phyloP scores from a whole-genome alignment of 2,329 filamentous ascomycete genomes.

The Exophiala oligosperma region DNA sequence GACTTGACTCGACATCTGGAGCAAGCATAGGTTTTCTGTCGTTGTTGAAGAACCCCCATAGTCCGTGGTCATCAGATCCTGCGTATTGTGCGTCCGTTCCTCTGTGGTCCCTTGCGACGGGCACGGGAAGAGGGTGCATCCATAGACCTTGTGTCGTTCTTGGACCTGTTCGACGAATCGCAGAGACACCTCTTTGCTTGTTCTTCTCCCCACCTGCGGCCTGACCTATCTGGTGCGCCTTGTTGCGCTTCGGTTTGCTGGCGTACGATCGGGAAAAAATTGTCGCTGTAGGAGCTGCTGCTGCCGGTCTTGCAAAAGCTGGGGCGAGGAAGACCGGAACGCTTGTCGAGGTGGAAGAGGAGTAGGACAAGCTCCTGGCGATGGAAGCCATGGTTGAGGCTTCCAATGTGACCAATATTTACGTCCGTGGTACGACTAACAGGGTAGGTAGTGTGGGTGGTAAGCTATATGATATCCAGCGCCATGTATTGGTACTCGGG shows the following conservation, averaged over 20 bases:
- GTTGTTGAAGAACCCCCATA: conserved; percentile 87
- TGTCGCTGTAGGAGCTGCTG: conserved; percentile 9
- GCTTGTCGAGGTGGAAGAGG: neutral
- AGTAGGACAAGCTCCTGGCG: neutral
- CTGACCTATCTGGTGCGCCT: conserved; percentile 53
- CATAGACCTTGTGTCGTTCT: conserved; percentile 73
- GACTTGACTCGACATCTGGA: conserved; percentile 67
- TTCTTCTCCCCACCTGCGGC: conserved; percentile 68
- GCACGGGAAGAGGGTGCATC: conserved; percentile 69
- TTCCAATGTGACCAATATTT: neutral
- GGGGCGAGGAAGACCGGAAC: conserved; percentile 46
- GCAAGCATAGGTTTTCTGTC: conserved; percentile 68
- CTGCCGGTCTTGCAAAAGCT: conserved; percentile 25
- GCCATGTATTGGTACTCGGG: neutral
- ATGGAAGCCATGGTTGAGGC: conserved; percentile 11
- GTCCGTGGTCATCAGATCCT: conserved; percentile 74
- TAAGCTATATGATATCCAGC: neutral
- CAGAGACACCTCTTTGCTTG: conserved; percentile 76
- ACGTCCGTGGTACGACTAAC: neutral
- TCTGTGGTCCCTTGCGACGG: conserved; percentile 53
- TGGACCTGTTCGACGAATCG: conserved; percentile 73
- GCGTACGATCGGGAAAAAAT: conserved; percentile 22
- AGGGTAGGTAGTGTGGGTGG: neutral
- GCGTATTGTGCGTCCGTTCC: conserved; percentile 50
- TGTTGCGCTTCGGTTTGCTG: conserved; percentile 29